Base-by-base conservation (phyloP, 2,329 filamentous ascomycete genomes). In the Diplodia seriata region DNA sequence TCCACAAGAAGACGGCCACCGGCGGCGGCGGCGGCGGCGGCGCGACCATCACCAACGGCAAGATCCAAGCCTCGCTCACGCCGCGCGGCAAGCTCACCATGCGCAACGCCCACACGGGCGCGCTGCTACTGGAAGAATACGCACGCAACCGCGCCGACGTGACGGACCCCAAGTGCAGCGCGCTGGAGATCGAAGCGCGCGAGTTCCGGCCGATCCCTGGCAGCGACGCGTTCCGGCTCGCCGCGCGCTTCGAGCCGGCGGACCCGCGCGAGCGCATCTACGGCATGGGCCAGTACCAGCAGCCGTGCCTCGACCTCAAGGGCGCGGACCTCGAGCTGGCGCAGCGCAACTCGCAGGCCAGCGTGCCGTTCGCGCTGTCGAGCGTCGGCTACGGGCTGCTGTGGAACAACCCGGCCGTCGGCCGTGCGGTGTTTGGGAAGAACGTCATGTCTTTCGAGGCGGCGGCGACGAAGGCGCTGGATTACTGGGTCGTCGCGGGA, bases 281-380 rank as follows among this genome's bases (percentile, higher is more conserved):
- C 72, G 88, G 88, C 23, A 90, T 90, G 87, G 88, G 88, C 0
- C 88, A 90, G 75, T 90, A 90, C 69, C 88, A 90, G 72, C 87
- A 90, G 71, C 85, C 86, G 0, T 83, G 81, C 63, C 78, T 90
- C n/a, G 82, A 90, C 72, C 80, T 90, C 59, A 90, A 90, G 71
- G 88, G 88, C 0, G 73, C 80, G 0, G 87, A 90, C 68, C 75
- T 90, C 1, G 88, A 90, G 73, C 82, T 90, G 2, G 87, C 88
- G 0, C 88, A 90, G 47, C 83, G 88, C 1, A 90, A 90, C 73
- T 89, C 87, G 0, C 88, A 90, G 74, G 88, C 88, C 4, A 88
- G 84, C 61, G 84, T 90, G 0, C 88, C 88, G 0, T 90, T 90
- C 74, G 83, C 84, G 0, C 73, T 90, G 0, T 88, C 86, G 0